Evolutionary conservation across 768 basidiomycete genomes (phyloP).

Genomic region (Suillus brevipes): DNA sequence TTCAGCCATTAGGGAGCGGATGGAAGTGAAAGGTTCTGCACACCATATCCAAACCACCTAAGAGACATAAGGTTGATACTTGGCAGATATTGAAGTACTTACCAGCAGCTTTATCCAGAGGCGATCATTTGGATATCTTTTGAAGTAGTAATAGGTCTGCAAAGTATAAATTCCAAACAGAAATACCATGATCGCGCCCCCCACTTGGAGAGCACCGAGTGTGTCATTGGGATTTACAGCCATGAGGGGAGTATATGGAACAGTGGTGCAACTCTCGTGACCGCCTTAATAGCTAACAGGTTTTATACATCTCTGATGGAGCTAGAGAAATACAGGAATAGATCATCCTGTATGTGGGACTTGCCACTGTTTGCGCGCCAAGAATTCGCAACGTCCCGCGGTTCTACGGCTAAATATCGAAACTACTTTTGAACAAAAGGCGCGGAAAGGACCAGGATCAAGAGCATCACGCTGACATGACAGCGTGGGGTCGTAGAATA

Average conservation of each 20-base stretch:
- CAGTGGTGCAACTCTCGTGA: background rate
- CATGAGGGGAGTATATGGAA: background rate
- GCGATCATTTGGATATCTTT: constrained; percentile 22
- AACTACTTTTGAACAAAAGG: background rate
- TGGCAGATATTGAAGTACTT: constrained; percentile 8
- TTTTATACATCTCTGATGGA: background rate
- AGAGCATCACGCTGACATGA: background rate
- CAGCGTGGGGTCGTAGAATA: background rate
- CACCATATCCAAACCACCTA: constrained; percentile 9
- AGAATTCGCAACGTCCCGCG: background rate
- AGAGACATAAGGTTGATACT: constrained; percentile 9
- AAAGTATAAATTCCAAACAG: constrained; percentile 28
- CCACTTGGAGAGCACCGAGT: constrained; percentile 29
- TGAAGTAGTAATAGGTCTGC: constrained; percentile 25
- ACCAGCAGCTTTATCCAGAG: constrained; percentile 21
- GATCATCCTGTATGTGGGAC: background rate
- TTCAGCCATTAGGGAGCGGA: background rate
- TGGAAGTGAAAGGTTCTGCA: background rate
- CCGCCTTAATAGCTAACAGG: background rate
- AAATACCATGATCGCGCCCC: constrained; percentile 22
- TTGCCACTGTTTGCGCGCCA: too few relatives aligned
- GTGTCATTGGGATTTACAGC: background rate
- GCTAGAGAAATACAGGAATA: background rate
- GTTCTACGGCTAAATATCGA: background rate
- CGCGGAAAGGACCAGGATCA: background rate